These are phyloP conservation scores for Phialemoniopsis sp. DNA, from an alignment of 2,329 filamentous ascomycete genomes.

Conservation along the genomic window DNA sequence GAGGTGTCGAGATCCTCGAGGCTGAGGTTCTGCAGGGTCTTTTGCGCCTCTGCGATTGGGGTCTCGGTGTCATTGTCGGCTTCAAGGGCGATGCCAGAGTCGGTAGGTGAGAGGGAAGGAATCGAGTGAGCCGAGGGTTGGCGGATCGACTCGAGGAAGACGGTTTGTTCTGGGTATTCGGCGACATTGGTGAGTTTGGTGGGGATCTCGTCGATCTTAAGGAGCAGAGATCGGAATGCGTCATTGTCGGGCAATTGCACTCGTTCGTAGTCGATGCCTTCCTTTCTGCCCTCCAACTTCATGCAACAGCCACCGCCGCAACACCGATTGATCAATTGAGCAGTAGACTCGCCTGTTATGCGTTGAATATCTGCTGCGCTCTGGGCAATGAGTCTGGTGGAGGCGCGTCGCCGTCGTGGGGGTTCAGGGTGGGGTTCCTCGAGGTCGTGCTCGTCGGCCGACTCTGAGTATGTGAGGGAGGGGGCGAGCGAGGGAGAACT, in stretches of 20 bases:
- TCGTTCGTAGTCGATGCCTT: constrained; percentile 46
- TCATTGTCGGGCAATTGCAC: constrained; percentile 70
- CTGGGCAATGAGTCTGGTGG: constrained; percentile 63
- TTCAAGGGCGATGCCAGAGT: constrained; percentile 43
- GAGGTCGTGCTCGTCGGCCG: constrained; percentile 48
- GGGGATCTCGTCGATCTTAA: constrained; percentile 73
- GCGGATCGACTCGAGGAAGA: constrained; percentile 62
- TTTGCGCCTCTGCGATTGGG: constrained; percentile 11
- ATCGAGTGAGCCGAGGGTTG: constrained; percentile 22
- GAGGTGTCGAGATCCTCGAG: constrained; percentile 48
- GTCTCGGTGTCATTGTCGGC: constrained; percentile 11
- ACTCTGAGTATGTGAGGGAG: constrained; percentile 60
- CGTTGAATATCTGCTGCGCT: constrained; percentile 58
- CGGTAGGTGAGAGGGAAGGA: constrained; percentile 35
- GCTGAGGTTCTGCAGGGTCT: constrained; percentile 19
- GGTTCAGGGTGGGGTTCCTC: constrained; percentile 42
- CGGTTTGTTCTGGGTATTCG: constrained; percentile 70
- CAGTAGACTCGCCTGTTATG: constrained; percentile 60
- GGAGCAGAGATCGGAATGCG: constrained; percentile 74
- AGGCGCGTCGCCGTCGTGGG: constrained; percentile 57
- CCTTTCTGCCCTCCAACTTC: constrained; percentile 36
- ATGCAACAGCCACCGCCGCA: constrained; percentile 64
- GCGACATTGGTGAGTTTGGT: constrained; percentile 67
- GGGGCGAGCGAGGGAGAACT: constrained; percentile 48
- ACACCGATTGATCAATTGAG: constrained; percentile 57